phyloP scores from a whole-genome alignment of 2,329 filamentous ascomycete species.

The Aureobasidium sp. region DNA sequence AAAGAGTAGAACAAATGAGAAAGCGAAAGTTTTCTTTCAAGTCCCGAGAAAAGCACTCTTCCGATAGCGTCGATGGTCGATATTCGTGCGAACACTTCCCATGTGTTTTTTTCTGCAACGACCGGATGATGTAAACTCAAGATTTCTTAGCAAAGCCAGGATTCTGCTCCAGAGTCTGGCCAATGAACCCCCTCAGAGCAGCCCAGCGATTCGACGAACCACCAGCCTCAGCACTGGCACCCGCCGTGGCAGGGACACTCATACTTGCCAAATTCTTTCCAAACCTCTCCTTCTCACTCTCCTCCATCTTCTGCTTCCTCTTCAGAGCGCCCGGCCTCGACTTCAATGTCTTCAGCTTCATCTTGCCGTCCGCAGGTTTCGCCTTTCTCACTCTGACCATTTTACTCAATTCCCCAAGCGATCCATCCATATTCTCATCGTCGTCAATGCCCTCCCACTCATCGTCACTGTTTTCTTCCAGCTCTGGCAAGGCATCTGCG shows the following conservation, averaged over 20 bases:
- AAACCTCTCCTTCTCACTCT: constrained; percentile 76
- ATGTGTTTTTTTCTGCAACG: too few species aligned
- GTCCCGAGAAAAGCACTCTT: too few species aligned
- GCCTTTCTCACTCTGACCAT: constrained; percentile 20
- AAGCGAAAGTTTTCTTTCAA: too few species aligned
- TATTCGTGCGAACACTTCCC: too few species aligned
- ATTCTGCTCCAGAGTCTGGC: constrained; percentile 82
- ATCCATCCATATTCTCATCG: constrained; percentile 19
- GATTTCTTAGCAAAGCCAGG: constrained; percentile 56
- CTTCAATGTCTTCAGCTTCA: constrained; percentile 67
- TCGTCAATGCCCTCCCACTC: constrained; percentile 31
- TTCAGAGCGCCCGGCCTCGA: constrained; percentile 73
- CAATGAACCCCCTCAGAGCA: constrained; percentile 75
- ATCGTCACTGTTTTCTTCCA: constrained; percentile 40
- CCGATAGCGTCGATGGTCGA: too few species aligned
- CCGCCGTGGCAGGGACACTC: constrained; percentile 20
- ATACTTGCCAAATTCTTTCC: constrained; percentile 74
- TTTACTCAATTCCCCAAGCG: constrained; percentile 19
- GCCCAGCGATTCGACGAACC: constrained; percentile 61
- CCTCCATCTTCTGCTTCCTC: constrained; percentile 72
- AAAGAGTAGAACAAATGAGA: too few species aligned
- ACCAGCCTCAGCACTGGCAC: constrained; percentile 30
- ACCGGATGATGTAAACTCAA: too few species aligned
- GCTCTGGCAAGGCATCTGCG: constrained; percentile 69
- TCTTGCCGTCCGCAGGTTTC: constrained; percentile 48